A percentile compares a stretch with the other conserved stretches of the same genome.
These are phyloP conservation scores for Chenopodium album DNA, from an alignment of 148 eudicot species.

Conservation along the genomic window DNA sequence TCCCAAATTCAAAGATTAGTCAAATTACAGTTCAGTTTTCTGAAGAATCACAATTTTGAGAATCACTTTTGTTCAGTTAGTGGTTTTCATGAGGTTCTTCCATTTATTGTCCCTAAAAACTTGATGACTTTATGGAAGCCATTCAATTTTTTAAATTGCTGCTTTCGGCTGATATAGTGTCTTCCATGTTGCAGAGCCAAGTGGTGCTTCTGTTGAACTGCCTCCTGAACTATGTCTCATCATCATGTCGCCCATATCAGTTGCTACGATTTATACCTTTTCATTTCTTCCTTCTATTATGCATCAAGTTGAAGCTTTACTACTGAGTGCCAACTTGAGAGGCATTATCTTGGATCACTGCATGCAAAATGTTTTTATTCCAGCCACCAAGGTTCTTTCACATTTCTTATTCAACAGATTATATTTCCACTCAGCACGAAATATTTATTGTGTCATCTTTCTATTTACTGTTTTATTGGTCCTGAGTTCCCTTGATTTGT, in stretches of 20 bases:
- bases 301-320: constrained; percentile 77
- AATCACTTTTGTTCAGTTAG: neutral
- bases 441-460: neutral
- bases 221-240: constrained; percentile 80
- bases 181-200: constrained; percentile 38
- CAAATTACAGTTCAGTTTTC: neutral
- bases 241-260: constrained; percentile 72
- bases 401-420: neutral
- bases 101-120: neutral
- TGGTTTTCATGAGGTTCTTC: too few species aligned
- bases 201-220: constrained; percentile 45
- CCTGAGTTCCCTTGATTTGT: neutral
- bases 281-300: constrained; percentile 74
- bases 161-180: neutral
- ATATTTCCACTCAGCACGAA: neutral
- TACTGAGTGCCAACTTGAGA: constrained; percentile 59
- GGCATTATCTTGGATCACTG: constrained; percentile 44
- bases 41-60: neutral
- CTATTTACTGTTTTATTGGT: neutral
- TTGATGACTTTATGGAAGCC: neutral
- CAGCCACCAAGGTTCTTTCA: constrained; percentile 49
- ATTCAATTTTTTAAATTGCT: neutral
- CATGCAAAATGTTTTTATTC: constrained; percentile 46
- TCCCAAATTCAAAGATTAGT: neutral
- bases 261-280: constrained; percentile 56